Evolutionary conservation across 345 rosid species (phyloP), one percentile per base, ranked within the genome.

Genomic region (Populus deltoides): DNA sequence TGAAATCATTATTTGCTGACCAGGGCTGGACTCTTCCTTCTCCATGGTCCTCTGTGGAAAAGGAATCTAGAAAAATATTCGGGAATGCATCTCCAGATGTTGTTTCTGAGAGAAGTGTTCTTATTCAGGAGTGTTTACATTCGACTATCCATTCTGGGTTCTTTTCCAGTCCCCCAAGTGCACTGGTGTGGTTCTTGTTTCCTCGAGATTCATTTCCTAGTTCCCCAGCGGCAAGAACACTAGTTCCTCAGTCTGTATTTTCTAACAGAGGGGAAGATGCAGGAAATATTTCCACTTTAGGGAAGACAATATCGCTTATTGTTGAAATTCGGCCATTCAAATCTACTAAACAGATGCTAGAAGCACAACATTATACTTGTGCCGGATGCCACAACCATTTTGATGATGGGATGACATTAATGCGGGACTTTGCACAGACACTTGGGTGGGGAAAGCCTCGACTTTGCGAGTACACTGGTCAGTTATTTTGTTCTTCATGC

Each of bases 361-460:
- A 96, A 89, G 84, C 87, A 1, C 99, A 96, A 75, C 92, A 91
- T 87, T 89, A 96, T 83, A 87, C 86, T 73, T 96, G 99, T 75
- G 94, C 97, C 69, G 98, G 97, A 77, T 96, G 99, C 86, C 93
- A 88, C 86, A 90, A 71, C 83, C 92, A 90, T 86, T 93, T 96
- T 84, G 92, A 91, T 86, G 93, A 86, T 79, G 91, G 92, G 71
- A 85, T 84, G 76, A 93, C 92, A 83, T 83, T 93, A 55, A 86
- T 93, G 82, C 81, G 38, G 75, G 97, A 93, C 81, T 86, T 95
- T 78, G 91, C 88, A 55, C 90, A 88, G 81, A 86, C 91, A 57
- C 84, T 94, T 81, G 97, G 99, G 31, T 93, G 97, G 98, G 97
- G 97, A 76, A 93, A 90, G 81, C 97, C 99, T 82, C 85, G 93